Conservation (phyloP, 257 asterid genomes). For the Nicotiana knightiana region DNA sequence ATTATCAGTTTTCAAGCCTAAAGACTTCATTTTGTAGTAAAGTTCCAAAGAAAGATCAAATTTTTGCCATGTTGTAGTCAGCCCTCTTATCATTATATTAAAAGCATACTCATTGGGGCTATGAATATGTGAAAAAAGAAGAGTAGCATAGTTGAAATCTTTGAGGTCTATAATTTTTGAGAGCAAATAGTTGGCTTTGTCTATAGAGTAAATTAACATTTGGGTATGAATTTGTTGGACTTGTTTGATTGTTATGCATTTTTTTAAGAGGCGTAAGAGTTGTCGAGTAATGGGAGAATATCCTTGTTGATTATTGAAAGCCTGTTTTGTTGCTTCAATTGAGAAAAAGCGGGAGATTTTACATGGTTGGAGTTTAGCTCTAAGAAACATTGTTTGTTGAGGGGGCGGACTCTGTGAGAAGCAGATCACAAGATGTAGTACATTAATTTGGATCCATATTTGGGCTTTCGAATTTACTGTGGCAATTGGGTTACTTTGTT, state of each 20-base stretch:
- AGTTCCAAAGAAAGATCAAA: constrained; percentile 44
- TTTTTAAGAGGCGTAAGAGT: constrained; percentile 38
- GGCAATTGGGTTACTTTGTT: background rate
- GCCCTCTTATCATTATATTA: constrained; percentile 75
- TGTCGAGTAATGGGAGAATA: constrained; percentile 23
- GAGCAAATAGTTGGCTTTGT: constrained; percentile 66
- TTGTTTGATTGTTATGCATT: constrained; percentile 38
- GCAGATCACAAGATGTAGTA: background rate
- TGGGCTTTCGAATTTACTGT: background rate
- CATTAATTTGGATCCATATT: background rate
- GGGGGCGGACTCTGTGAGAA: background rate
- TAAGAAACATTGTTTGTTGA: constrained; percentile 1
- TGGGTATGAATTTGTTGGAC: constrained; percentile 76
- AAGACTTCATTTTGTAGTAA: constrained; percentile 48
- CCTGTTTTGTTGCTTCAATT: background rate
- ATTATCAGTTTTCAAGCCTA: constrained; percentile 59
- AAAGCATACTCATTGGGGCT: constrained; percentile 56
- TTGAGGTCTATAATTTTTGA: constrained; percentile 52
- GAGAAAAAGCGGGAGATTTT: constrained; percentile 11
- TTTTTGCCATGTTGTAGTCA: constrained; percentile 66
- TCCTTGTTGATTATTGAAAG: constrained; percentile 7
- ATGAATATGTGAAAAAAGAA: constrained; percentile 50
- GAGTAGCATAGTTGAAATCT: constrained; percentile 41
- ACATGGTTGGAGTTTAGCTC: background rate
- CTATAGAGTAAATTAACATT: constrained; percentile 46